phyloP scores from a whole-genome alignment of 2,329 filamentous ascomycete species.

The Aspergillus tubingensis region DNA sequence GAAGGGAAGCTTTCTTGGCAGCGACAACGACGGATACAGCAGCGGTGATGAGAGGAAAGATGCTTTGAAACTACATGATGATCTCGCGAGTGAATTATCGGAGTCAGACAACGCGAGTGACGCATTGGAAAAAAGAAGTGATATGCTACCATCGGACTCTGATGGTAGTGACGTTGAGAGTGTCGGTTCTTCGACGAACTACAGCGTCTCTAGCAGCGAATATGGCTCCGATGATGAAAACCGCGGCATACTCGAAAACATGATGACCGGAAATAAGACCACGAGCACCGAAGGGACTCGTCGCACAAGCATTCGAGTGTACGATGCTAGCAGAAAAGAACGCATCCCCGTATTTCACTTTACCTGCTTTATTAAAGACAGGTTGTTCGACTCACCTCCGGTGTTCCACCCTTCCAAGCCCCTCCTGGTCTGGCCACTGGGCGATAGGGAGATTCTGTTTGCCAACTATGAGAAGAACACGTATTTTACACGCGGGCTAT shows the following conservation, averaged over 20 bases:
- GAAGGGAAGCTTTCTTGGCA: background rate
- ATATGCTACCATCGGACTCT: background rate
- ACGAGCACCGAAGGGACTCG: background rate
- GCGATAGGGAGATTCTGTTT: slow-evolving; percentile 1
- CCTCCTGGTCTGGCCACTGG: slow-evolving; percentile 7
- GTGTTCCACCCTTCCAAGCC: slow-evolving; percentile 2
- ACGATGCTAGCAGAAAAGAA: background rate
- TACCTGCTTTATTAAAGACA: background rate
- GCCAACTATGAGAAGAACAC: slow-evolving; percentile 5
- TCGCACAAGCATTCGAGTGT: background rate
- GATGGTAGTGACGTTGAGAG: background rate
- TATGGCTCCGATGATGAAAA: background rate
- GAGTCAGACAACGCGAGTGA: background rate
- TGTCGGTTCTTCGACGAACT: background rate
- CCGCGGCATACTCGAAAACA: background rate
- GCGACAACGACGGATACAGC: background rate
- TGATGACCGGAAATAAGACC: background rate
- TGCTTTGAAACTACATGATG: background rate
- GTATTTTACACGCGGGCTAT: slow-evolving; percentile 4
- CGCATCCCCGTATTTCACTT: background rate
- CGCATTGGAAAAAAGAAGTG: background rate
- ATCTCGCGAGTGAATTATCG: background rate
- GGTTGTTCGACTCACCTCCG: slow-evolving; percentile 7
- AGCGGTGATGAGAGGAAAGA: background rate
- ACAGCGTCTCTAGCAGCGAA: background rate